phyloP scores from a whole-genome alignment of 2,329 filamentous ascomycete genomes.

The Sclerotinia borealis region DNA sequence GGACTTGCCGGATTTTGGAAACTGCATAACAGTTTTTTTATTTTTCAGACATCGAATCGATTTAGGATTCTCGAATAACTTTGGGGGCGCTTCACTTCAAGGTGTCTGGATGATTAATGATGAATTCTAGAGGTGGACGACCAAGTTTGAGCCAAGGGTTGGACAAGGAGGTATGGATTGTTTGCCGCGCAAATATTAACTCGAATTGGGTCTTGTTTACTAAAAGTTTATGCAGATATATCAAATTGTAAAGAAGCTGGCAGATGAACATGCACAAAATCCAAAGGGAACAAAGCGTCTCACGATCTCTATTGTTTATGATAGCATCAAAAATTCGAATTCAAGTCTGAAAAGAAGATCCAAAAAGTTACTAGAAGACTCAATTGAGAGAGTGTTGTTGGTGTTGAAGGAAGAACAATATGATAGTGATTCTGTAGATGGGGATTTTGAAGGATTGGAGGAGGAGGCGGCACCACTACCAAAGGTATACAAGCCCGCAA shows the following conservation, averaged over 20 bases:
- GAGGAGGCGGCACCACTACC: constrained; percentile 31
- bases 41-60: neutral
- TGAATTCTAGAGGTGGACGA: constrained; percentile 36
- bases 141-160: constrained; percentile 48
- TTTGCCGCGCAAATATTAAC: constrained; percentile 1
- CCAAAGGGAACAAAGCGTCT: constrained; percentile 44
- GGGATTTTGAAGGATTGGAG: constrained; percentile 44
- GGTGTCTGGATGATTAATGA: constrained; percentile 15
- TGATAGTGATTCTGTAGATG: constrained; percentile 43
- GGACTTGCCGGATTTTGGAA: constrained; percentile 5
- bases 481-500: constrained; percentile 24
- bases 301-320: constrained; percentile 61
- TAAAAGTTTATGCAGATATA: constrained; percentile 49
- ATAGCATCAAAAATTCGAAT: constrained; percentile 77
- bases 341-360: constrained; percentile 78
- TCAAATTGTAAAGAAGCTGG: constrained; percentile 69
- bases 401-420: constrained; percentile 53
- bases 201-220: neutral
- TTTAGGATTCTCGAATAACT: neutral
- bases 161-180: constrained; percentile 51
- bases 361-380: constrained; percentile 75
- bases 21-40: neutral
- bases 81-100: too few relatives aligned
- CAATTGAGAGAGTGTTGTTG: constrained; percentile 74
- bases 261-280: constrained; percentile 56